Base-by-base conservation (phyloP, 306 rosid genomes). In the Quercus gilva region DNA sequence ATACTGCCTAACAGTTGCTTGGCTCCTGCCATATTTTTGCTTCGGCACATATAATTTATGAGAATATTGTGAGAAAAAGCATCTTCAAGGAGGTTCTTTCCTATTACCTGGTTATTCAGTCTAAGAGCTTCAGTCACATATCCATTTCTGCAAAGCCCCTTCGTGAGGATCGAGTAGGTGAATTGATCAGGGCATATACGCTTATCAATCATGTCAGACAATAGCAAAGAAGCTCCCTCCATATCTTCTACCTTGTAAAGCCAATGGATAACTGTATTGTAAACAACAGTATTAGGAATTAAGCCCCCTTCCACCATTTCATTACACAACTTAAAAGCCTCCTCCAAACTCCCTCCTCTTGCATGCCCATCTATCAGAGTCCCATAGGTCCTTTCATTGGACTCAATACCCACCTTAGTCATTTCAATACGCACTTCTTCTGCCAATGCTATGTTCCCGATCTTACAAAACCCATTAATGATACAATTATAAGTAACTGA, bases 301-400 rank as follows among this genome's bases (percentile, higher is more conserved):
- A 90, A 28, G 55, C 91, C 91, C 77, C 85, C 80, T 75, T 82
- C 83, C 53, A 84, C 84, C 89, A 90, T 87, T 82, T 81, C 88
- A 76, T 84, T 86, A 78, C 88, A 90, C 55, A 90, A 67, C 74
- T 37, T 57, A 73, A 90, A 71, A 52, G 88, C 88, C 70, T 80
- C 87, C 80, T 87, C 93, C 87, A 89, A 82, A 73, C 79, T 82
- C 80, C 90, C 88, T 70, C 77, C 76, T 76, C 80, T 85, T 6
- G 88, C 88, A 74, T 85, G 82, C 29, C 87, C 93, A 73, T 90
- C 90, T 21, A 87, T 76, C 79, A 89, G 55, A 76, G 86, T 87
- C 37, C 87, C 89, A 77, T 85, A 90, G 10, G 91, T 85, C 74
- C 85, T 84, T 78, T 79, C 80, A 58, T 74, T 77, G 21, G 82